Base-by-base conservation (phyloP, 1,284 basidiomycete genomes). In the Ganoderma multipileum region DNA sequence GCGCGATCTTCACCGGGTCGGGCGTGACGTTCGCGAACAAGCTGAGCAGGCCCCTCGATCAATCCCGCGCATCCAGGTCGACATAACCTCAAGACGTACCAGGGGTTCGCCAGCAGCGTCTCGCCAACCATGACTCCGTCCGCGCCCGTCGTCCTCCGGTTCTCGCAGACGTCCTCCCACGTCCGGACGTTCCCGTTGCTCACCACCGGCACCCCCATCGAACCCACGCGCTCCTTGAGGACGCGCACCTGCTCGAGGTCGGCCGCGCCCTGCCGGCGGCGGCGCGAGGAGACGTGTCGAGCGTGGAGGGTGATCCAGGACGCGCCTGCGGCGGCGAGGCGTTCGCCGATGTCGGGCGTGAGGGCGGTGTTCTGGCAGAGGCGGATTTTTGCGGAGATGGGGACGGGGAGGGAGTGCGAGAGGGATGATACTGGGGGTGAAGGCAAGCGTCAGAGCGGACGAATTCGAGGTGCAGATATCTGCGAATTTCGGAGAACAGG, bases 161-260 rank as follows among this genome's bases (percentile, higher is more conserved):
- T 93, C 38, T 76, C 73, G 68, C 78, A 76, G 12, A 94, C 76
- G 76, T 94, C 89, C 41, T 79, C 77, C 80, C 84, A 89, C 16
- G 78, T 79, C 23, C 86, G 84, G 16, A 94, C 93, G 73, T 94
- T 94, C 18, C 93, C 92, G 74, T 94, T 94, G 79, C 89, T 91
- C 63, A 94, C 80, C 60, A 94, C 86, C 6, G 88, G 89, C 2
- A 92, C 79, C 11, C 75, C 71, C 14, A 90, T 75, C 1, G 92
- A 79, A 11, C 75, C 71, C 14, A 90, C 75, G 23, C 77, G 76
- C 2, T 85, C 80, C 74, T 88, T 89, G 30, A 93, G 82, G 39
- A 77, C 76, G 66, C 83, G 86, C 52, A 93, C 86, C 69, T 87
- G 82, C 57, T 79, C 79, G 23, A 94, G 84, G 72, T 92, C 86